Base-by-base conservation (phyloP, 2,329 filamentous ascomycete species). In the Coniella vitis region DNA sequence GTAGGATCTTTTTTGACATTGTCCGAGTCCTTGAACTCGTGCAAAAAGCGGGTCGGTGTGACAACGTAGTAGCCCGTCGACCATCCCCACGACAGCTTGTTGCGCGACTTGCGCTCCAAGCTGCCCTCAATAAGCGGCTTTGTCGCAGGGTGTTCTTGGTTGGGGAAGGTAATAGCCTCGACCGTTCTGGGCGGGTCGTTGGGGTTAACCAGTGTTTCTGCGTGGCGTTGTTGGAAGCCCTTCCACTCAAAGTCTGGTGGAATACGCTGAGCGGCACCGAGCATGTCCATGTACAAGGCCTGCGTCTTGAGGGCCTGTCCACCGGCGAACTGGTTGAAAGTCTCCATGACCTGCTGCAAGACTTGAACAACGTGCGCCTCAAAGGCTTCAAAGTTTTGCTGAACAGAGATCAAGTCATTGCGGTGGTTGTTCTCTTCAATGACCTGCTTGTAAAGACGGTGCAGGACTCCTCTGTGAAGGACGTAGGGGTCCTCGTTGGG, bases 11-110 rank as follows among this genome's bases (percentile, higher is more conserved):
- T 69, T 41, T 25, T 25, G 45, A 76, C 57, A 61, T 82, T 78
- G 60, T 97, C 91, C 63, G 87, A 86, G 61, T 94, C 90, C 70
- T 95, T 95, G 76, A 95, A 98, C 67, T 96, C 90, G 70, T 98
- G 93, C 51, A 98, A 71, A 69, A 85, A 98, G 61, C 87, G 89
- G 49, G 87, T 79, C 0, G 89, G 86, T 0, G 90, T 95, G 41
- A 97, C 81, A 49, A 93, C 91, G 63, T 95, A 98, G 74, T 94
- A 95, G 48, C 79, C 81, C 0, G 86, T 80, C 55, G 81, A 83
- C 67, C 87, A 93, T 51, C 86, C 85, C 68, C 85, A 81, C 17
- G 78, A 78, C 29, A 89, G 79, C 68, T 95, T 84, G 66, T 95
- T 86, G 58, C 90, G 86, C 54, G 86, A 89, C 71, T 95, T 97